These are phyloP conservation scores for Chalaropsis ovoidea DNA, from an alignment of 2,329 filamentous ascomycete species.

Conservation along the genomic window DNA sequence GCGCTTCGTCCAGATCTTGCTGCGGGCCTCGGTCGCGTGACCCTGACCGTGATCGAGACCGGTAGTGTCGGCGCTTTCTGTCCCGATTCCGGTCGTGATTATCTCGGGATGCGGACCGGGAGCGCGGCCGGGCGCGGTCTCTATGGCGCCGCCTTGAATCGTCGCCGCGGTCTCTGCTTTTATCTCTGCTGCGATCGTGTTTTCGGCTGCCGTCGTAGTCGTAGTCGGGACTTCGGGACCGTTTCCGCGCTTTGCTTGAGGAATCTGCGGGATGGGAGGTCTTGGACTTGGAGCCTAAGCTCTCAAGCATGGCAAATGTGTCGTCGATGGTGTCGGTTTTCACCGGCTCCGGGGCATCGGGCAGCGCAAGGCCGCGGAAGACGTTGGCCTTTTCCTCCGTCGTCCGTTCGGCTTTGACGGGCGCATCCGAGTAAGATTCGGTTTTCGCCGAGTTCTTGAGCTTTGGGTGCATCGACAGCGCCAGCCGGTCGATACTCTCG, in stretches of 20 bases:
- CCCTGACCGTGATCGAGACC: slow-evolving; percentile 34
- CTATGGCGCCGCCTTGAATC: slow-evolving; percentile 47
- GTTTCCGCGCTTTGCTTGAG: slow-evolving; percentile 35
- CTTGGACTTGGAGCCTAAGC: slow-evolving; percentile 43
- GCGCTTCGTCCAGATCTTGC: slow-evolving; percentile 62
- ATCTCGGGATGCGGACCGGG: slow-evolving; percentile 27
- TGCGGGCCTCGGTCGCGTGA: slow-evolving; percentile 28
- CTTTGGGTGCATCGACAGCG: slow-evolving; percentile 82
- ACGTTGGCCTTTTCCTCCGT: slow-evolving; percentile 66
- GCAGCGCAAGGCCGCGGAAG: slow-evolving; percentile 83
- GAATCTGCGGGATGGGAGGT: slow-evolving; percentile 36
- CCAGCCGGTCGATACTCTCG: slow-evolving; percentile 81
- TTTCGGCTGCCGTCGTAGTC: neutral
- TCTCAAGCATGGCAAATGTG: slow-evolving; percentile 84
- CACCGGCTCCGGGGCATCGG: slow-evolving; percentile 49
- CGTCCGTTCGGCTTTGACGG: slow-evolving; percentile 20
- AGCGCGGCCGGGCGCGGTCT: slow-evolving; percentile 36
- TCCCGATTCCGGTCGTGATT: slow-evolving; percentile 27
- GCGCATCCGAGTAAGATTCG: slow-evolving; percentile 6
- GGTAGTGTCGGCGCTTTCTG: slow-evolving; percentile 30
- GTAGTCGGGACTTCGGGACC: slow-evolving; percentile 43
- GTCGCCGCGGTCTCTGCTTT: slow-evolving; percentile 31
- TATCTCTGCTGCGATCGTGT: slow-evolving; percentile 30
- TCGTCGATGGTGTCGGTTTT: slow-evolving; percentile 66
- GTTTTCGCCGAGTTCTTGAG: slow-evolving; percentile 48